These are phyloP conservation scores for Lactarius deliciosus DNA, from an alignment of 768 basidiomycete species.

Conservation along the genomic window DNA sequence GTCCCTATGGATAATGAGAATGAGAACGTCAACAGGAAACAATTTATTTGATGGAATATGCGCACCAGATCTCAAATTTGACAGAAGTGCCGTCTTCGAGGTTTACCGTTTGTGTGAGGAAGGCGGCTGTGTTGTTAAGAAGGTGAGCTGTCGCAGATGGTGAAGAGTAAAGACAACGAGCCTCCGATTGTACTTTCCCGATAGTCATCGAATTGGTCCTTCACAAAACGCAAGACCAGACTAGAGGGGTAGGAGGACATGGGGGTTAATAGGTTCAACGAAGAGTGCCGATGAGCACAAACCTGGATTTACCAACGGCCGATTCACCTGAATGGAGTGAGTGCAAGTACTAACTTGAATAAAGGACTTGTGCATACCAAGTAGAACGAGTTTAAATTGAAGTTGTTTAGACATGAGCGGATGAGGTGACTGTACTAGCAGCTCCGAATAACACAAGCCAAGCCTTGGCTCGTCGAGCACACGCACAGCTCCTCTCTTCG, in stretches of 20 bases:
- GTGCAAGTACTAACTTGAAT: neutral
- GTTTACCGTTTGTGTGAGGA: slow-evolving; percentile 96
- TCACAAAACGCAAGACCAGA: slow-evolving; percentile 93
- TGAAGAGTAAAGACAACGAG: slow-evolving; percentile 33
- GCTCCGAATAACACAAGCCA: slow-evolving; percentile 1
- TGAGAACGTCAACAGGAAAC: neutral
- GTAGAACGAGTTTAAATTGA: slow-evolving; percentile 94
- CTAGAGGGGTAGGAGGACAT: slow-evolving; percentile 44
- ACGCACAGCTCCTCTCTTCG: neutral
- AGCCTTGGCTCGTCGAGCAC: neutral
- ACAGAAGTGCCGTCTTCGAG: slow-evolving; percentile 87
- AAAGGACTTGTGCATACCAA: slow-evolving; percentile 55
- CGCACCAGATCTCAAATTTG: slow-evolving; percentile 97
- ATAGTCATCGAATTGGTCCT: slow-evolving; percentile 95
- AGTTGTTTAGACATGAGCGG: slow-evolving; percentile 83
- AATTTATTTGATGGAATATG: slow-evolving; percentile 9
- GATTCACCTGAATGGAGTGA: slow-evolving; percentile 72
- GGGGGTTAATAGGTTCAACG: slow-evolving; percentile 31
- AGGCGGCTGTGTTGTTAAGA: slow-evolving; percentile 63
- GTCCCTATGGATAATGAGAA: slow-evolving; percentile 56
- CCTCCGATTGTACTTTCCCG: slow-evolving; percentile 94
- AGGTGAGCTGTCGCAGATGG: slow-evolving; percentile 30
- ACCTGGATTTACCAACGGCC: slow-evolving; percentile 97
- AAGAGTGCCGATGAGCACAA: slow-evolving; percentile 26
- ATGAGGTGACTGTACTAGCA: slow-evolving; percentile 25